Conservation (phyloP, 192 early-diverging fungal species). For the Obelidium mucronatum region DNA sequence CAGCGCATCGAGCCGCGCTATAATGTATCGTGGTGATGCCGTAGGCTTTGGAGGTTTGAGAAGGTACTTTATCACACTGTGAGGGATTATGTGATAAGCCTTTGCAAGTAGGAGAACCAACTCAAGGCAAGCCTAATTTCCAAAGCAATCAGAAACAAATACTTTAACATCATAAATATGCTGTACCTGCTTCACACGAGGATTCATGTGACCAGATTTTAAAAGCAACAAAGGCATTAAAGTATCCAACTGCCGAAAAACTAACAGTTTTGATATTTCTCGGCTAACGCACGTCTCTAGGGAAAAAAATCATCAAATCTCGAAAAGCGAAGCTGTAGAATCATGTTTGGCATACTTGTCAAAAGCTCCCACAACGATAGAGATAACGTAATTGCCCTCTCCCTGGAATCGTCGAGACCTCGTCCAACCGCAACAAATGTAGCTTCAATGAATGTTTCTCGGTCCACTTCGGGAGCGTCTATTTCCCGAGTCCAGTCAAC, state of each 20-base stretch:
- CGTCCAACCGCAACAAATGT: constrained; percentile 56
- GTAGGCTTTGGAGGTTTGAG: constrained; percentile 54
- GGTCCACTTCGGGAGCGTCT: constrained; percentile 41
- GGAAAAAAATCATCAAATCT: constrained; percentile 9
- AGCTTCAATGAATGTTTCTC: constrained; percentile 55
- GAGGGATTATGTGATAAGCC: constrained; percentile 52
- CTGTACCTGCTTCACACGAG: constrained; percentile 62
- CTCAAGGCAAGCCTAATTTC: constrained; percentile 44
- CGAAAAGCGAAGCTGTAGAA: background rate
- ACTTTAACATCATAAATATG: too few relatives aligned
- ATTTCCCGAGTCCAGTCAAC: constrained; percentile 34
- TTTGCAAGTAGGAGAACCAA: constrained; percentile 60
- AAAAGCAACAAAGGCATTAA: constrained; percentile 55
- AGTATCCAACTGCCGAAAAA: constrained; percentile 56
- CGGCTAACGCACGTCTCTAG: constrained; percentile 58
- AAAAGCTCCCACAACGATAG: constrained; percentile 60
- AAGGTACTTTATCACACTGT: constrained; percentile 60
- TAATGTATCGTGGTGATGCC: constrained; percentile 56
- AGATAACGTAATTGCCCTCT: constrained; percentile 55
- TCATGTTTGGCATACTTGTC: constrained; percentile 38
- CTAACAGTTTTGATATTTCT: constrained; percentile 50
- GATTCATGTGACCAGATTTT: constrained; percentile 66
- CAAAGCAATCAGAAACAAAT: background rate
- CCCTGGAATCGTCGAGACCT: constrained; percentile 60
- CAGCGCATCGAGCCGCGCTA: constrained; percentile 62